Evolutionary conservation across 2,329 filamentous ascomycete species (phyloP), one percentile per base, ranked within the genome.

Genomic region (Byssoonygena ceratinophila): DNA sequence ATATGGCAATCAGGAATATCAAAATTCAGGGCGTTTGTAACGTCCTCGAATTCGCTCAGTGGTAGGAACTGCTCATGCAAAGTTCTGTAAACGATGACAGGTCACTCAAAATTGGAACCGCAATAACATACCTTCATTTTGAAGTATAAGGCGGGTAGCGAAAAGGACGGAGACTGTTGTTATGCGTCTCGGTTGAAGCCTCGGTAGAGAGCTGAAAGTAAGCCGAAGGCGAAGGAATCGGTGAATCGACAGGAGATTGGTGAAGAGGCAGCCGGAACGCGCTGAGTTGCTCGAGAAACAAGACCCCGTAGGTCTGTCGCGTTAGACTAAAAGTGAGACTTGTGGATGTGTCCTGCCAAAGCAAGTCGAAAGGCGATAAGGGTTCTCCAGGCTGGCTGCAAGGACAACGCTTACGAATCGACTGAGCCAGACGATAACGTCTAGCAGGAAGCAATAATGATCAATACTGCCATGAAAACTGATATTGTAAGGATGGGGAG

Each of bases 11-110:
- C 91, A 48, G 86, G 82, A 0, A 91, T 96, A 63, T 92, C 87
- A 75, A 97, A 97, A 67, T 95, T 97, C 66, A 98, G 82, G 58
- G 91, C 87, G 72, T 85, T 85, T 56, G 89, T 91, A 60, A 97
- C 86, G 68, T 85, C 82, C 69, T 97, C 90, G 66, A 97, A 90
- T 60, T 94, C 86, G 69, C 83, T 84, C 58, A 95, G 80, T 56
- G 91, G 89, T 63, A 98, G 78, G 71, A 94, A 98, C 91, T 98
- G 68, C 22, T n/a, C n/a, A 40, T n/a, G 31, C 23, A 14, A 18
- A 3, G 34, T 25, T 37, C 16, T 49, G 18, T 53, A 25, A 53
- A 40, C 39, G 11, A 51, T 39, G 7, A 20, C 12, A 49, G 14
- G 23, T 32, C 18, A 27, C 22, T n/a, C 18, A 8, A n/a, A 43